These are phyloP conservation scores for Cordyceps militaris DNA, from an alignment of 2,329 filamentous ascomycete species.

Conservation along the genomic window DNA sequence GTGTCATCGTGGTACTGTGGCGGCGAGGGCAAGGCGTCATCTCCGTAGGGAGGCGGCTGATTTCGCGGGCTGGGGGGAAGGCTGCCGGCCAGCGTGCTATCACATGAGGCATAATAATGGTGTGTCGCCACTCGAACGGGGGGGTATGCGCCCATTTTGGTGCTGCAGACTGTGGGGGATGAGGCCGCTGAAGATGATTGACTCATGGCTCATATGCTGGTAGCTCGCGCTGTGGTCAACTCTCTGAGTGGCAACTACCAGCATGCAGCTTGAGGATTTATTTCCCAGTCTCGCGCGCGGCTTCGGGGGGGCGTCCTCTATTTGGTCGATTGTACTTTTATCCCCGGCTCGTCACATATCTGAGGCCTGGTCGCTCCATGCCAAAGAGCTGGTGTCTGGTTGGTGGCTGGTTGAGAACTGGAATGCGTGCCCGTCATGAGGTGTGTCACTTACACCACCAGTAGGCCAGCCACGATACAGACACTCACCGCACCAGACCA, in stretches of 20 bases:
- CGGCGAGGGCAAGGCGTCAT: not conserved
- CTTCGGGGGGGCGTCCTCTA: not conserved
- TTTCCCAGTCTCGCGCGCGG: not conserved
- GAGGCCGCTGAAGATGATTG: not conserved
- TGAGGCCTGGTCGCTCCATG: not conserved
- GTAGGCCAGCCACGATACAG: not conserved
- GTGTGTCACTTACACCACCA: too few species aligned
- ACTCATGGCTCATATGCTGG: not conserved
- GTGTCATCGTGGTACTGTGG: constrained; percentile 1
- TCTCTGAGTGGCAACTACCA: not conserved
- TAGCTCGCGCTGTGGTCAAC: not conserved
- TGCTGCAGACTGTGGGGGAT: too few species aligned
- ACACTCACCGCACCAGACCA: not conserved
- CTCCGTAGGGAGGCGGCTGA: constrained; percentile 10
- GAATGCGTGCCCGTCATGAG: too few species aligned
- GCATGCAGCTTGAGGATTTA: not conserved
- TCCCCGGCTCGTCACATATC: not conserved
- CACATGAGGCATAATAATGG: constrained; percentile 1
- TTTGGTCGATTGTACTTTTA: not conserved
- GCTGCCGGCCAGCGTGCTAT: constrained; percentile 4
- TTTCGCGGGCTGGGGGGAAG: not conserved
- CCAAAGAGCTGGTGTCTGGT: not conserved
- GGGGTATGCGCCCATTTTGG: not conserved
- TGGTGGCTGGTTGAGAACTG: too few species aligned
- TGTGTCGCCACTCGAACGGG: not conserved